Conservation (phyloP, 1,284 basidiomycete genomes). For the Ustilago nuda region DNA sequence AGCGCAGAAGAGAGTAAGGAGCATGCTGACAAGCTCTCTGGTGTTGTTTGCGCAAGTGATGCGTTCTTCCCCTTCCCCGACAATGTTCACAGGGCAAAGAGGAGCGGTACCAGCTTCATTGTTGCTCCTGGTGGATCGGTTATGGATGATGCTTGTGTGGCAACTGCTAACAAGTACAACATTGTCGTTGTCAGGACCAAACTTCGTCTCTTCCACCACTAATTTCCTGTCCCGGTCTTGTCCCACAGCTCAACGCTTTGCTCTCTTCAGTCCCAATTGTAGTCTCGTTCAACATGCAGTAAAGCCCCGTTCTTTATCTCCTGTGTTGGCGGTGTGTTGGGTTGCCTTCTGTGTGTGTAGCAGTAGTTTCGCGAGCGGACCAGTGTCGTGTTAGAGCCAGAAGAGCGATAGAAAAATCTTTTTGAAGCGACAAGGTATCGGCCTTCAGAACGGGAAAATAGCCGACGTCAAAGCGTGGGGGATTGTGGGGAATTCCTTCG, state of each 20-base stretch:
- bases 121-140: conserved; percentile 95
- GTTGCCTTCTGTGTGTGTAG: neutral
- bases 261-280: neutral
- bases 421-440: neutral
- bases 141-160: conserved; percentile 79
- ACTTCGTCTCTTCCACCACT: conserved; percentile 69
- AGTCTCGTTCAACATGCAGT: conserved; percentile 9
- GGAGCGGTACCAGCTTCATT: conserved; percentile 91
- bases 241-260: conserved; percentile 7
- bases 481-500: neutral
- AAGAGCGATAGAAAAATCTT: neutral
- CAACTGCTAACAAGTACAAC: conserved; percentile 64
- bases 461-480: neutral
- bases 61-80: conserved; percentile 99
- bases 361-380: neutral
- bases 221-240: conserved; percentile 12
- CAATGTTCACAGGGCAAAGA: conserved; percentile 91
- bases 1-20: conserved; percentile 76
- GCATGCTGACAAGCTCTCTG: conserved; percentile 71
- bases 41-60: conserved; percentile 91
- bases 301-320: neutral
- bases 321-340: neutral
- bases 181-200: conserved; percentile 68
- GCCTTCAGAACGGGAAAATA: neutral
- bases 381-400: neutral